Evolutionary conservation across 768 basidiomycete genomes (phyloP).

Genomic region (Rhodotorula paludigena): DNA sequence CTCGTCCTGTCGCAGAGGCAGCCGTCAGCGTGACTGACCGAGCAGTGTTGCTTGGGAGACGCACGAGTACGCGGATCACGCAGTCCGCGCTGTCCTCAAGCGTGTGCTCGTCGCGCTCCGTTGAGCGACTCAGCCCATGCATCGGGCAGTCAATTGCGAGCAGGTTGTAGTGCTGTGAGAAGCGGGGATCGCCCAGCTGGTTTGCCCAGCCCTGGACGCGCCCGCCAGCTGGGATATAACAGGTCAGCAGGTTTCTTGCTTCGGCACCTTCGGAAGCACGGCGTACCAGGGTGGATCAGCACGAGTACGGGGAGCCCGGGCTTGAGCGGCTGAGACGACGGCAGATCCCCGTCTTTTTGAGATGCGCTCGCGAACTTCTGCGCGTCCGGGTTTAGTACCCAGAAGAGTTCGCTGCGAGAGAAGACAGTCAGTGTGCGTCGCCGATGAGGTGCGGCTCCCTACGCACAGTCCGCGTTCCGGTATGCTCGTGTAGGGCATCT

Average conservation of each 20-base stretch:
- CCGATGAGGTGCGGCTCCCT: too few relatives aligned
- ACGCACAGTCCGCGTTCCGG: not conserved
- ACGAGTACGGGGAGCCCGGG: conserved; percentile 14
- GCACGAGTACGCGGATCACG: not conserved
- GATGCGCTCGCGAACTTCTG: not conserved
- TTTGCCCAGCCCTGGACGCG: not conserved
- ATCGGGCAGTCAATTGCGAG: conserved; percentile 21
- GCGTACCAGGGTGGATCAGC: conserved; percentile 11
- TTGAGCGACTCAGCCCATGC: conserved; percentile 13
- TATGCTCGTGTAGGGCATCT: not conserved
- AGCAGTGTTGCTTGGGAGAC: not conserved
- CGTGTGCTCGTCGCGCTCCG: conserved; percentile 12
- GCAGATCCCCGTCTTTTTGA: conserved; percentile 14
- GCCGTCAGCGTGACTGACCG: too few relatives aligned
- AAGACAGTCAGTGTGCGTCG: too few relatives aligned
- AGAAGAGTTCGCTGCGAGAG: conserved; percentile 22
- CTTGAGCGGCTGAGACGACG: conserved; percentile 11
- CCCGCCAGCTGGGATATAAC: conserved; percentile 1
- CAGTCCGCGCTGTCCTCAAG: conserved; percentile 29
- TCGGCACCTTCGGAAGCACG: too few relatives aligned
- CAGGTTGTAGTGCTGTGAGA: conserved; percentile 12
- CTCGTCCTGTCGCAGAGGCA: conserved; percentile 30
- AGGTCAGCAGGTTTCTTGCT: not conserved
- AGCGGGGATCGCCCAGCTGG: conserved; percentile 15
- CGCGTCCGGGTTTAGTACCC: conserved; percentile 21